Evolutionary conservation across 305 asterid genomes (phyloP).

Genomic region (Solanum hybrid): DNA sequence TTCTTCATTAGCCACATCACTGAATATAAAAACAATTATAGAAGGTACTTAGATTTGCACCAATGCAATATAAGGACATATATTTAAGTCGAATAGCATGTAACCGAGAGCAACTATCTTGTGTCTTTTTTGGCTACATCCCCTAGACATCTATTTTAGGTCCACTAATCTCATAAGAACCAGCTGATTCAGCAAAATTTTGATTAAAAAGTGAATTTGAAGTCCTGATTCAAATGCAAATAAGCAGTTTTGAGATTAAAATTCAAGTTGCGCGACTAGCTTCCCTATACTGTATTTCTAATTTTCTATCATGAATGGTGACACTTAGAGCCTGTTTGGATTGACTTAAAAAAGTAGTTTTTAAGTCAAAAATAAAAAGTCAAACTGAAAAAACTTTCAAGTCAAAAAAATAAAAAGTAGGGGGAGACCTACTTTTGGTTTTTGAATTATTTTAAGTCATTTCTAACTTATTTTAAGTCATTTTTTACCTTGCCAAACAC

Average conservation of each 20-base stretch:
- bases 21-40: neutral
- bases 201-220: neutral
- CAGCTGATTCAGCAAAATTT: neutral
- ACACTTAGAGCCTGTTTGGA: neutral
- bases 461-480: too few relatives aligned
- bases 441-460: neutral
- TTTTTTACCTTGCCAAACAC: too few relatives aligned
- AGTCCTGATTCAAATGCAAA: neutral
- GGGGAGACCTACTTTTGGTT: neutral
- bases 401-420: neutral
- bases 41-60: neutral
- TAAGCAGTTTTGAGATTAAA: neutral
- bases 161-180: neutral
- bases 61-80: neutral
- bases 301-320: neutral
- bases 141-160: neutral
- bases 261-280: neutral
- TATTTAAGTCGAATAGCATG: neutral
- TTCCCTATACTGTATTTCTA: neutral
- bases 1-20: neutral
- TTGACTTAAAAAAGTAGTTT: neutral
- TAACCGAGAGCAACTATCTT: neutral
- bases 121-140: neutral
- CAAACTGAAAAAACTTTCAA: neutral
- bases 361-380: neutral